A percentile compares a stretch with the other conserved stretches of the same genome.
phyloP scores from a whole-genome alignment of 2,329 filamentous ascomycete species.

The Phialophora verrucosa region DNA sequence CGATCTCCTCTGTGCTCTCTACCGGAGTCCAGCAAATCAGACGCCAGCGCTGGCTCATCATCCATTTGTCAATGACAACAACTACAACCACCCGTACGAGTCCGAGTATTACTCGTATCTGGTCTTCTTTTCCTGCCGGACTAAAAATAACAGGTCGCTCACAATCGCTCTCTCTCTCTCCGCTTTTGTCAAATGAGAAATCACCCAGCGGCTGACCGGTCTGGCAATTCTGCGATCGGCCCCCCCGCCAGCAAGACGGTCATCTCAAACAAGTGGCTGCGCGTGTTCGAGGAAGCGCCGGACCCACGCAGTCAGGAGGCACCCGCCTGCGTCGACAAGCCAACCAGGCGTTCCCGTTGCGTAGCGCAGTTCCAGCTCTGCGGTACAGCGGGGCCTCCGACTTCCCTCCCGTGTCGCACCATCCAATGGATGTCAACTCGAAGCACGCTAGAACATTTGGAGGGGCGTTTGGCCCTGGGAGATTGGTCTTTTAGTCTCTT shows the following conservation, averaged over 20 bases:
- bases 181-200: slow-evolving; percentile 1
- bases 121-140: not conserved
- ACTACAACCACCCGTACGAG: too few relatives aligned
- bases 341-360: slow-evolving; percentile 21
- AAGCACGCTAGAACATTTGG: slow-evolving; percentile 21
- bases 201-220: slow-evolving; percentile 10
- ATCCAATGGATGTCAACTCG: slow-evolving; percentile 21
- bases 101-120: too few relatives aligned
- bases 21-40: too few relatives aligned
- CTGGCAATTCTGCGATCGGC: not conserved
- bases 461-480: not conserved
- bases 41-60: not conserved
- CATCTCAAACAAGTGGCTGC: slow-evolving; percentile 28
- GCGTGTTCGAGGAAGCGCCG: slow-evolving; percentile 33
- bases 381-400: slow-evolving; percentile 30
- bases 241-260: not conserved
- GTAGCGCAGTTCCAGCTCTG: slow-evolving; percentile 31
- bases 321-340: not conserved
- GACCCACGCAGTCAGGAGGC: slow-evolving; percentile 7
- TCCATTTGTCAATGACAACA: not conserved
- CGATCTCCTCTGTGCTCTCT: too few relatives aligned
- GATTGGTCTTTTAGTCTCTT: slow-evolving; percentile 3
- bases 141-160: slow-evolving; percentile 1
- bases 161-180: not conserved
- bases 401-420: slow-evolving; percentile 16